Base-by-base conservation (phyloP, 257 asterid genomes). In the Scutellaria galericulata region DNA sequence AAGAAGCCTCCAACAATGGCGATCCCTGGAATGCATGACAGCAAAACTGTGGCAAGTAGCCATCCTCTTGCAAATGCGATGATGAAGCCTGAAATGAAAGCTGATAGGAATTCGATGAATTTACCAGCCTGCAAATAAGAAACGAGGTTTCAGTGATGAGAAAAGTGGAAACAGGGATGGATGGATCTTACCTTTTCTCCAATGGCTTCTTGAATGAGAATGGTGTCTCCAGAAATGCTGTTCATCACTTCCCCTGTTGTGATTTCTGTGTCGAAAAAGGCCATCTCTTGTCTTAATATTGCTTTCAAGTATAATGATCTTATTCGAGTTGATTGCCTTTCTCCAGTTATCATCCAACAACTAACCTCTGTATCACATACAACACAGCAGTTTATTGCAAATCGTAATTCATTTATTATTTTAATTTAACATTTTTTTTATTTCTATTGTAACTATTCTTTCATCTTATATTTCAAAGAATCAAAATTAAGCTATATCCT, bases 261-360 rank as follows among this genome's bases (percentile, higher is more conserved):
- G 24, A 88, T 55, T 71, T 85, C 66, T 41, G 85, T 80, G 75
- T 88, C 94, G 47, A 88, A 85, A 71, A 82, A 88, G 9, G 70
- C 80, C 6, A 86, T 79, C 40, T 88, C 91, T 74, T 88, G 88
- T 47, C 87, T 79, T 12, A 88, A 39, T 46, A 88, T n/a, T 45
- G 91, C 77, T 71, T 79, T 84, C 59, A 88, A 60, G 81, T 88
- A 88, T 66, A 88, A 60, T 45, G 75, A 79, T 53, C 87, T 73
- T 73, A 88, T 82, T 35, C 91, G 89, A 39, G 76, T 50, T 5
- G 88, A 83, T 53, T 86, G 91, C 40, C 91, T 77, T 62, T 88
- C 89, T 18, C 89, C 94, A 0, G 86, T 53, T 24, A 84, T 75
- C 83, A n/a, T 81, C 94, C 94, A 86, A 52, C 94, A 88, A 12